phyloP scores from a whole-genome alignment of 495 filamentous ascomycete species.

The Glutinoglossum americanum region DNA sequence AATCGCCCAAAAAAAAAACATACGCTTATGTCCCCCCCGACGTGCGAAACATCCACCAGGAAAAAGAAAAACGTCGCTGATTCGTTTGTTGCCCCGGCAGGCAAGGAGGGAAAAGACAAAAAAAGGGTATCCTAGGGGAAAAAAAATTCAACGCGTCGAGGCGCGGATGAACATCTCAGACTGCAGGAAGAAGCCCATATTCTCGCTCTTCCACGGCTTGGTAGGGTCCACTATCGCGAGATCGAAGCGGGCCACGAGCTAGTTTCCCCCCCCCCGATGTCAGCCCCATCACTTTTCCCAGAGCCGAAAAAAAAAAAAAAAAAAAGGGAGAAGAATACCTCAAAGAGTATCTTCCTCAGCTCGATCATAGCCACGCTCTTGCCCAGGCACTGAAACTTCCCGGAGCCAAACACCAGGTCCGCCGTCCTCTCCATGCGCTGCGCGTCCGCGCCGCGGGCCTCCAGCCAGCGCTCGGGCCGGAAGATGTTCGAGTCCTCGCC shows the following conservation, averaged over 20 bases:
- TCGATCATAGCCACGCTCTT: not conserved
- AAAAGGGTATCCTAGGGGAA: too few relatives aligned
- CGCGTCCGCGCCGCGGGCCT: constrained; percentile 16
- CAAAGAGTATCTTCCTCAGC: not conserved
- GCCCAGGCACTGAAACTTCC: not conserved
- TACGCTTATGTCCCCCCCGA: too few relatives aligned
- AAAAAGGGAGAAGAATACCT: too few relatives aligned
- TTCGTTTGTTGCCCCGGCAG: too few relatives aligned
- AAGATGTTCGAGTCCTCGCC: constrained; percentile 40
- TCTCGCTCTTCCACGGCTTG: constrained; percentile 1
- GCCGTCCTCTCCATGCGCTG: not conserved
- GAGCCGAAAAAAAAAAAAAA: too few relatives aligned
- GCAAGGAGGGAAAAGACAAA: too few relatives aligned
- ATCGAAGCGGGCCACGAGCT: not conserved
- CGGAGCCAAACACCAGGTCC: not conserved
- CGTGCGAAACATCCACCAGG: too few relatives aligned
- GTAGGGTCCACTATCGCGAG: not conserved
- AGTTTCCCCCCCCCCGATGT: too few relatives aligned
- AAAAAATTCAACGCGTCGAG: too few relatives aligned
- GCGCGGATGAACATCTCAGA: not conserved
- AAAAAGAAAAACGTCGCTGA: too few relatives aligned
- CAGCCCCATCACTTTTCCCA: too few relatives aligned
- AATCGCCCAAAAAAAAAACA: too few relatives aligned
- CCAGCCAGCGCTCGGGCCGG: constrained; percentile 44
- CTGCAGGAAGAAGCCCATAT: constrained; percentile 2